A percentile compares a stretch with the other conserved stretches of the same genome.
phyloP scores from a whole-genome alignment of 2,329 filamentous ascomycete species.

The Colletotrichum coccodes region DNA sequence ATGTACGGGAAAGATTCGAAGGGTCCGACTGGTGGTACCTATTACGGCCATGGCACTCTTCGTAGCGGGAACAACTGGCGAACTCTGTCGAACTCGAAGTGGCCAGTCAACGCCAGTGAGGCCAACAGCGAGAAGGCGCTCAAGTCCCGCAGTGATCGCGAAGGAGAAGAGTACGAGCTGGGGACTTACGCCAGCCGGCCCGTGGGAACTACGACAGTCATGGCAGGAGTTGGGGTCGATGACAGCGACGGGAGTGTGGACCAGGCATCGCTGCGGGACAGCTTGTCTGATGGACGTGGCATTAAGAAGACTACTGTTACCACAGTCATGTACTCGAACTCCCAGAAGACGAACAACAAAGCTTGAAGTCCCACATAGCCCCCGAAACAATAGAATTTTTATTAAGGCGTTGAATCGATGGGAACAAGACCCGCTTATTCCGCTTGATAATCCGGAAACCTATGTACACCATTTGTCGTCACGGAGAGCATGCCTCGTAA shows the following conservation, averaged over 20 bases:
- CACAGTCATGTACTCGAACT: slow-evolving; percentile 34
- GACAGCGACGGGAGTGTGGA: slow-evolving; percentile 39
- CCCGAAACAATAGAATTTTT: too few relatives aligned
- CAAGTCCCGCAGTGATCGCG: slow-evolving; percentile 33
- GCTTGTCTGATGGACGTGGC: slow-evolving; percentile 19
- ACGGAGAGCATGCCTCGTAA: too few relatives aligned
- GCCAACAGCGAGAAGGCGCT: slow-evolving; percentile 43
- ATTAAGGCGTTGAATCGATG: too few relatives aligned
- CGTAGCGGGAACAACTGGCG: slow-evolving; percentile 39
- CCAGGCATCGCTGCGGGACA: background rate
- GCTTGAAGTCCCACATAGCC: too few relatives aligned
- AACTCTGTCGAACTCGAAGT: slow-evolving; percentile 35
- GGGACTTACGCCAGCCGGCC: slow-evolving; percentile 14
- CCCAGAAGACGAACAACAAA: background rate
- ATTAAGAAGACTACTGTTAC: slow-evolving; percentile 44
- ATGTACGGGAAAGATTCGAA: slow-evolving; percentile 42
- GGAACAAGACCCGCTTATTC: too few relatives aligned
- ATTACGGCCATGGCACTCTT: slow-evolving; percentile 38
- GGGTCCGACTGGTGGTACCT: slow-evolving; percentile 38
- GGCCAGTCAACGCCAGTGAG: slow-evolving; percentile 36
- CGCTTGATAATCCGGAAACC: too few relatives aligned
- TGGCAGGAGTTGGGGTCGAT: slow-evolving; percentile 34
- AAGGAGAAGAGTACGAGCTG: slow-evolving; percentile 39
- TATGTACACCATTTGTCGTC: too few relatives aligned
- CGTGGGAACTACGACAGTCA: slow-evolving; percentile 34